Percentiles rank a stretch among this genome's conserved stretches.
Evolutionary conservation across 2,329 filamentous ascomycete genomes (phyloP).

Genomic region (Hymenoscyphus fructigenus): DNA sequence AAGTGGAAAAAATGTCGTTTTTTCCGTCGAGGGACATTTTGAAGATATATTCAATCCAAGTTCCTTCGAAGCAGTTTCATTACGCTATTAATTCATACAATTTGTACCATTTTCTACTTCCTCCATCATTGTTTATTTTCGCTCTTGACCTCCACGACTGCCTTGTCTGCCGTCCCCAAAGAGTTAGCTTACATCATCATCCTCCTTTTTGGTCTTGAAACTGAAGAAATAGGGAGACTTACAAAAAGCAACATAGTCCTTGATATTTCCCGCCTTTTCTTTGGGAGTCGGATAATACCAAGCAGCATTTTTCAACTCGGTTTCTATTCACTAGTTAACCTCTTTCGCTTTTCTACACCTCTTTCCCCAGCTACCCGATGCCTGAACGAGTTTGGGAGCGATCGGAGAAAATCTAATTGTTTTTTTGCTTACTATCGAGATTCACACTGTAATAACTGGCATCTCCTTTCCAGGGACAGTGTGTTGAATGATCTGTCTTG

Average conservation of each 20-base stretch:
- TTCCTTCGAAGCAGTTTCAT: not conserved
- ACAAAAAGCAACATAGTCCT: constrained; percentile 48
- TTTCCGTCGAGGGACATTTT: no score
- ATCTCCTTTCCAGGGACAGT: constrained; percentile 48
- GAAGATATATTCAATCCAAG: no score
- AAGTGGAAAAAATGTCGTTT: no score
- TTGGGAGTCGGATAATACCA: constrained; percentile 47
- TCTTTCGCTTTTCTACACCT: not conserved
- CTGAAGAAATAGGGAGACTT: constrained; percentile 29
- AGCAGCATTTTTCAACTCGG: constrained; percentile 44
- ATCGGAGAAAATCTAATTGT: not conserved
- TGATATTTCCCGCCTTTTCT: constrained; percentile 43
- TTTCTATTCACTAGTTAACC: constrained; percentile 29
- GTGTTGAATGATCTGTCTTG: constrained; percentile 41
- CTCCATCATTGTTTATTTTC: constrained; percentile 18
- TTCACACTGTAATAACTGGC: constrained; percentile 49
- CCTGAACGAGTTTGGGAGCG: not conserved
- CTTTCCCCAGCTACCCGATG: not conserved
- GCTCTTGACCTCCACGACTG: constrained; percentile 27
- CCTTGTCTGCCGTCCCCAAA: constrained; percentile 24
- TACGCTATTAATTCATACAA: not conserved
- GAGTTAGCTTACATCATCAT: not conserved
- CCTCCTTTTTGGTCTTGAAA: not conserved
- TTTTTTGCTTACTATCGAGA: constrained; percentile 37
- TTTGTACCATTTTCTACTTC: not conserved